Evolutionary conservation across 2,329 filamentous ascomycete genomes (phyloP).

Genomic region (Bipolaris zeicola): DNA sequence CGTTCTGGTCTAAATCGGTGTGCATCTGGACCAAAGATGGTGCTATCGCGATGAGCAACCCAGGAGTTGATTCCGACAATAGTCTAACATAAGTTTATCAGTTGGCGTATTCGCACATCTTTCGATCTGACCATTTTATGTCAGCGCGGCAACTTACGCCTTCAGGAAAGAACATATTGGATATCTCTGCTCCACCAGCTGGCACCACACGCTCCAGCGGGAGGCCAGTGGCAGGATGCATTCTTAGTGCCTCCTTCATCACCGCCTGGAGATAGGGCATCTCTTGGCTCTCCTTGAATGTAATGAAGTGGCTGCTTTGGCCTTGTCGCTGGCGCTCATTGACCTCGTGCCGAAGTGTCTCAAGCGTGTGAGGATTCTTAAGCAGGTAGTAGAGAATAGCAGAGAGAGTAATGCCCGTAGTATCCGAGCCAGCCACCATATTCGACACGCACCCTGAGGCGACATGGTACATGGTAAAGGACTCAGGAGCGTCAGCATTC

Average conservation of each 20-base stretch:
- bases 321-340: slow-evolving; percentile 7
- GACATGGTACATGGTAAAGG: slow-evolving; percentile 47
- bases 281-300: slow-evolving; percentile 30
- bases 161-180: slow-evolving; percentile 23
- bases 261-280: slow-evolving; percentile 40
- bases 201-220: slow-evolving; percentile 31
- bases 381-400: slow-evolving; percentile 31
- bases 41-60: slow-evolving; percentile 24
- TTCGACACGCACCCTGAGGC: slow-evolving; percentile 44
- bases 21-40: slow-evolving; percentile 25
- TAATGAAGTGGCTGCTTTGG: slow-evolving; percentile 7
- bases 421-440: slow-evolving; percentile 53
- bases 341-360: slow-evolving; percentile 23
- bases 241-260: slow-evolving; percentile 34
- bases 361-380: slow-evolving; percentile 17
- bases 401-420: slow-evolving; percentile 49
- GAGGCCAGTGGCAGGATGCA: slow-evolving; percentile 33
- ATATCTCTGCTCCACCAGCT: slow-evolving; percentile 20
- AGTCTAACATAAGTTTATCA: slow-evolving; percentile 9
- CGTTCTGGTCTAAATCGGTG: slow-evolving; percentile 26
- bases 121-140: not conserved
- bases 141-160: slow-evolving; percentile 10
- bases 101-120: not conserved
- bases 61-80: slow-evolving; percentile 31
- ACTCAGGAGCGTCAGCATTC: slow-evolving; percentile 29